Evolutionary conservation across 805 yeast genomes (phyloP).

Genomic region (Monosporozyma servazzii): DNA sequence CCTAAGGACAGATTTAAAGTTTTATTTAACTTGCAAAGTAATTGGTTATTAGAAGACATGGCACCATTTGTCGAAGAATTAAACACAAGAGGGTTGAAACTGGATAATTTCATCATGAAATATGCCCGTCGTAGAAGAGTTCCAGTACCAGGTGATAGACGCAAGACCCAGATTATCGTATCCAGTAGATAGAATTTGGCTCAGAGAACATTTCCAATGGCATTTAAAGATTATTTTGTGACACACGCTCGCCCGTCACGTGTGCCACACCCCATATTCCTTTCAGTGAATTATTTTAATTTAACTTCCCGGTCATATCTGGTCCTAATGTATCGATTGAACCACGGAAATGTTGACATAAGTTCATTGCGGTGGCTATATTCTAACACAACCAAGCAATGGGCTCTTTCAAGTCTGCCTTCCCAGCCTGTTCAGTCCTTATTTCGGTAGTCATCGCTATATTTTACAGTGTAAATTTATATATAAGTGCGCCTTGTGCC

Average conservation of each 20-base stretch:
- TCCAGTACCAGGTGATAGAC: conserved; percentile 27
- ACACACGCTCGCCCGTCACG: neutral
- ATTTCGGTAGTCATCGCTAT: neutral
- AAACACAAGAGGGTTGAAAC: conserved; percentile 42
- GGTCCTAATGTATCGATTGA: neutral
- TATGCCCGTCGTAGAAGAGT: conserved; percentile 45
- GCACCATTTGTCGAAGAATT: conserved; percentile 55
- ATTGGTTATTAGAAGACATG: conserved; percentile 56
- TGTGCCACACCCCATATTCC: neutral
- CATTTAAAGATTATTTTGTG: neutral
- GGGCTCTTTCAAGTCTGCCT: neutral
- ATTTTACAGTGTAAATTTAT: neutral
- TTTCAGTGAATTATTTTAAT: neutral
- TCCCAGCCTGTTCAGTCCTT: neutral
- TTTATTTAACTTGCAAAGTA: conserved; percentile 44
- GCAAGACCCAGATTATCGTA: conserved; percentile 19
- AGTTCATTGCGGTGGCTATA: no score
- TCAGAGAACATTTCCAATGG: neutral
- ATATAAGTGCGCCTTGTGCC: neutral
- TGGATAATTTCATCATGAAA: conserved; percentile 53
- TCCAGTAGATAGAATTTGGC: conserved; percentile 15
- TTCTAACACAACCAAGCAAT: neutral
- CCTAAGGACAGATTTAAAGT: conserved; percentile 40
- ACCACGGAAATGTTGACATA: neutral
- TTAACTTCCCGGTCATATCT: neutral